Evolutionary conservation across 2,329 filamentous ascomycete genomes (phyloP), one percentile per base, ranked within the genome.

Genomic region (Xylariaceae sp.): DNA sequence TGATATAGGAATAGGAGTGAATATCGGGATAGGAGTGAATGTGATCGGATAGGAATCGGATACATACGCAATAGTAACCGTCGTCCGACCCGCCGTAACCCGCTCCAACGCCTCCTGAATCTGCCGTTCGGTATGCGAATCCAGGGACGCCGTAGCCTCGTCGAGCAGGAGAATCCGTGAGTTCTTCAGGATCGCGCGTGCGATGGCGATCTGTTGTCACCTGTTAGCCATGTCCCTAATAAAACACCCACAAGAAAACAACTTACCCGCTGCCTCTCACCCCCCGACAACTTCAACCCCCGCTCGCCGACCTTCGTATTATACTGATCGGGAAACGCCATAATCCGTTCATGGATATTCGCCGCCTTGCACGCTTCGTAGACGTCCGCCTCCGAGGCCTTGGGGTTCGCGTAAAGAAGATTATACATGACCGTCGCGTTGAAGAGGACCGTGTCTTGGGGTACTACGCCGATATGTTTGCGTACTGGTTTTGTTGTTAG

Each of bases 91-190:
- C 3, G 73, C 71, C 13, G 76, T 79, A 5, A 82, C 74, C 30
- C 73, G 74, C 62, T 76, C 74, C 23, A 82, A 77, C 4, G 80
- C 80, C 53, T 79, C 75, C 67, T 85, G 83, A 44, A 86, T 85
- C 56, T 80, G 76, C 39, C 78, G 77, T 67, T 86, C 82, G 0
- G 82, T 85, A 30, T 83, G 79, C 0, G 84, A 82, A 56, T 88
- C 83, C 18, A 90, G 80, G 2, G 87, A 86, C 0, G 85, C 87
- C 2, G 88, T 89, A 0, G 88, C 84, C 71, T 90, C 88, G 65
- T 90, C 88, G 0, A 90, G 77, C 59, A 90, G 80, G 30, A 90
- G 79, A 56, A 90, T 84, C 55, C 85, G 85, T 0, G 88, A 84
- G 53, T 85, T 84, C 70, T 89, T 88, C 51, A 90, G 77, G 11